Base-by-base conservation (phyloP, 257 asterid species). In the Ligustrum vulgare region DNA sequence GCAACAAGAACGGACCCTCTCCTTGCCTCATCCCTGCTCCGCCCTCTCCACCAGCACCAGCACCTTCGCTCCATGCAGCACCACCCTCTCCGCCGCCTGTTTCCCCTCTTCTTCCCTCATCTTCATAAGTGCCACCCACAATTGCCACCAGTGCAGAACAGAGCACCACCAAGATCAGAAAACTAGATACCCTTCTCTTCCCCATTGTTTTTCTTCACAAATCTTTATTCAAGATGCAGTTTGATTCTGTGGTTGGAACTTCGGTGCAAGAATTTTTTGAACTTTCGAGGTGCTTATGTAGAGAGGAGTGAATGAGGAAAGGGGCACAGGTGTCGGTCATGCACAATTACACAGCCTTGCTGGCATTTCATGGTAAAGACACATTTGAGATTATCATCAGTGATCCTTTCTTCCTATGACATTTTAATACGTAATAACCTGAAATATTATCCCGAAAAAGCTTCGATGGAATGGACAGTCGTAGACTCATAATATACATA, bases 261-360 rank as follows among this genome's bases (percentile, higher is more conserved):
- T 28, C 10, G 23, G 23, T 64, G 70, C 4, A 39, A 22, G 54
- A 16, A 28, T 28, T 28, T 23, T 12, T 5, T 23, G 67, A 35
- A 3, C 11, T 1, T n/a, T 66, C 3, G 81, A 36, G 54, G 69
- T 4, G 84, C 78, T 74, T 85, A 83, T 78, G 86, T 81, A 86
- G 84, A 82, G 67, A 33, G 72, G 34, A 16, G 47, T 43, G 65
- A 86, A 83, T 81, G 69, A 41, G 72, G 31, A 16, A 51, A 45
- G 54, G 74, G 34, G 22, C 12, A 89, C 96, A 90, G 71, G 87
- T 90, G 97, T 72, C 80, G 4, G 75, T 4, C 97, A 90, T 90
- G 97, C 94, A 91, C 22, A 86, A 49, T n/a, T 13, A 37, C 60
- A 20, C 41, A 79, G 80, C 72, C 71, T 39, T 71, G 91, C 72